Base-by-base conservation (phyloP, 495 filamentous ascomycete genomes). In the Podospora tetraspora region DNA sequence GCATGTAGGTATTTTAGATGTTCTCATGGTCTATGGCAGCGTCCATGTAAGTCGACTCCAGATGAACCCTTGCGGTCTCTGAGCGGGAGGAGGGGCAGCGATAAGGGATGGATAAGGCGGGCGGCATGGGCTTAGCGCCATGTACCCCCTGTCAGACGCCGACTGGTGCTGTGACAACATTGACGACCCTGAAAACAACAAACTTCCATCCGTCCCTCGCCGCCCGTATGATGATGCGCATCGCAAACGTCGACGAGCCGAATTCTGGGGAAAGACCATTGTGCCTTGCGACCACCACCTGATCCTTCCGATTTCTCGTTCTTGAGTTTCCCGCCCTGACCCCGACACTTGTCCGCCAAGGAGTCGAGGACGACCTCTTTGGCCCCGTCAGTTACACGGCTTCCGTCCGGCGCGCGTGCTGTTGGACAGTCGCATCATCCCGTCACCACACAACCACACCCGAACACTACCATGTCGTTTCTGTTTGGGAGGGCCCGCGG, bases 401-500 rank as follows among this genome's bases (percentile, higher is more conserved):
- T 52, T 52, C 43, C 19, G 43, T 52, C 43, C 43, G 16, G 16
- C 43, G 43, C 37, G 16, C 37, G 37, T 19, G 43, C 43, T n/a
- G 43, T 52, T 52, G 32, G 32, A 34, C 11, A 34, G 11, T 13
- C 32, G 9, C 10, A 34, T 30, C 25, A 43, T 23, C 57, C 23
- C 59, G 37, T 56, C 10, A 60, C 63, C 65, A 57, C 16, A 62
- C 57, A 64, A 61, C 66, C 68, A 68, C 23, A 43, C 32, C 68
- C 64, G 66, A 70, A 11, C 65, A 22, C 57, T 74, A 76, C 70
- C 63, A 97, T 97, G 92, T 91, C 95, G 24, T 99, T 99, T 81
- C 87, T 99, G 69, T 97, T 97, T 77, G 89, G 87, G 65, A 84
- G 93, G 73, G 88, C 85, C 74, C 87, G 83, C 79, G 83, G 75